Conservation (phyloP, 129 eudicot species). For the Tagetes erecta region DNA sequence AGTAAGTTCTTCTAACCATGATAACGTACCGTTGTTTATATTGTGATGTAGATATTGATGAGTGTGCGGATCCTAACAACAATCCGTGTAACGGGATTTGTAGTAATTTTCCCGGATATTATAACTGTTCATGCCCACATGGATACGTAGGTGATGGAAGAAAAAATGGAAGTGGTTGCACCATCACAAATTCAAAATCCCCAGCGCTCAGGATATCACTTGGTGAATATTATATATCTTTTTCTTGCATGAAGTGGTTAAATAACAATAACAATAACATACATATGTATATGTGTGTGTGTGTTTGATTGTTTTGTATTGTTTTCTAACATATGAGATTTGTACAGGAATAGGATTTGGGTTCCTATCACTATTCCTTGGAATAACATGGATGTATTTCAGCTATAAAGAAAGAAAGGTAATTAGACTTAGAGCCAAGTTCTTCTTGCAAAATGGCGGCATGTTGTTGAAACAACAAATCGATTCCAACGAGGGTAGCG, state of each 20-base stretch:
- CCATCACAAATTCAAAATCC: slow-evolving; percentile 18
- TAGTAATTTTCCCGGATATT: slow-evolving; percentile 41
- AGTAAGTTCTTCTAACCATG: background rate
- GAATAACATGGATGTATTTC: slow-evolving; percentile 31
- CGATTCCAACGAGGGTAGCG: slow-evolving; percentile 29
- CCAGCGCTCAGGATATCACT: slow-evolving; percentile 33
- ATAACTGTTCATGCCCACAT: background rate
- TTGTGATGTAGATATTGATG: slow-evolving; percentile 33
- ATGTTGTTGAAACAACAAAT: slow-evolving; percentile 37
- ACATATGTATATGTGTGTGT: too few relatives aligned
- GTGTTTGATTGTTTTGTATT: too few relatives aligned
- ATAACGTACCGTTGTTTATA: background rate
- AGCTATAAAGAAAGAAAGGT: slow-evolving; percentile 31
- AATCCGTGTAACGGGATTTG: slow-evolving; percentile 34
- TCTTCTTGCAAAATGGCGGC: slow-evolving; percentile 48
- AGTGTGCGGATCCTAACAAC: slow-evolving; percentile 29
- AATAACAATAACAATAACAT: too few relatives aligned
- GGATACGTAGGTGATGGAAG: slow-evolving; percentile 50
- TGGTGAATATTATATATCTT: slow-evolving; percentile 7
- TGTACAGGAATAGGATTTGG: slow-evolving; percentile 36
- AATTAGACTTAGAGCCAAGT: slow-evolving; percentile 26
- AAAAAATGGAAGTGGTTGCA: slow-evolving; percentile 44
- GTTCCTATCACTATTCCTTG: slow-evolving; percentile 22
- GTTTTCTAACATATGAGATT: background rate
- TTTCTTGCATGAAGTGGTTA: too few relatives aligned